These are phyloP conservation scores for Beta macrorhiza DNA, from an alignment of 179 eudicot genomes.

Conservation along the genomic window DNA sequence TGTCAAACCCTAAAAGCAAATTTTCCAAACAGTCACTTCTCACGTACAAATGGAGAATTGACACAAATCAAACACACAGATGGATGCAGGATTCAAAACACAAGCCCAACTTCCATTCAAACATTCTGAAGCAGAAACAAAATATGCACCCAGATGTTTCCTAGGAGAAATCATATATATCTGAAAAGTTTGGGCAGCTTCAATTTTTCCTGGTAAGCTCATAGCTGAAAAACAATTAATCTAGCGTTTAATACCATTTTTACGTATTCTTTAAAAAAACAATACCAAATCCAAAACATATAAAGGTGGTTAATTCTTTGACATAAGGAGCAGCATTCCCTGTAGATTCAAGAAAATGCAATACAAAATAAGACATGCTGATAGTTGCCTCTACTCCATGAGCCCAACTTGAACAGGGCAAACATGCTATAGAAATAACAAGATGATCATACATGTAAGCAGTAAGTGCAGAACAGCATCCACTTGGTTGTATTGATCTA, in stretches of 20 bases:
- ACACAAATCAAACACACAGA: background rate
- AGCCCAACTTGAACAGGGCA: background rate
- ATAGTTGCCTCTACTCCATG: too few species aligned
- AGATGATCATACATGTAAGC: background rate
- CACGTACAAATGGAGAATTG: background rate
- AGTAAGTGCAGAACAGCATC: background rate
- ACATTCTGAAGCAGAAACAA: background rate
- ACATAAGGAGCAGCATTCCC: background rate
- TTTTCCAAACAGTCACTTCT: background rate
- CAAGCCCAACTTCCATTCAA: background rate
- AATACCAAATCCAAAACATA: background rate
- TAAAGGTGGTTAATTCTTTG: background rate
- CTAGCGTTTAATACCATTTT: background rate
- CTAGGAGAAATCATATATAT: background rate
- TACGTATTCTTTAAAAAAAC: too few species aligned
- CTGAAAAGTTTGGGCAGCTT: background rate
- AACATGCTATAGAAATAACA: background rate
- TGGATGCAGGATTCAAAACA: background rate
- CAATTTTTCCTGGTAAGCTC: background rate
- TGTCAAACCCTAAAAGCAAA: constrained; percentile 69
- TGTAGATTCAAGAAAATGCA: background rate
- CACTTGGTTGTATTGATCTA: background rate
- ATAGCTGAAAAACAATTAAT: background rate
- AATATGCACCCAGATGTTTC: background rate
- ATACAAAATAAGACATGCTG: background rate